A percentile compares a stretch with the other conserved stretches of the same genome.
phyloP scores from a whole-genome alignment of 768 basidiomycete species.

The Trametes villosa region DNA sequence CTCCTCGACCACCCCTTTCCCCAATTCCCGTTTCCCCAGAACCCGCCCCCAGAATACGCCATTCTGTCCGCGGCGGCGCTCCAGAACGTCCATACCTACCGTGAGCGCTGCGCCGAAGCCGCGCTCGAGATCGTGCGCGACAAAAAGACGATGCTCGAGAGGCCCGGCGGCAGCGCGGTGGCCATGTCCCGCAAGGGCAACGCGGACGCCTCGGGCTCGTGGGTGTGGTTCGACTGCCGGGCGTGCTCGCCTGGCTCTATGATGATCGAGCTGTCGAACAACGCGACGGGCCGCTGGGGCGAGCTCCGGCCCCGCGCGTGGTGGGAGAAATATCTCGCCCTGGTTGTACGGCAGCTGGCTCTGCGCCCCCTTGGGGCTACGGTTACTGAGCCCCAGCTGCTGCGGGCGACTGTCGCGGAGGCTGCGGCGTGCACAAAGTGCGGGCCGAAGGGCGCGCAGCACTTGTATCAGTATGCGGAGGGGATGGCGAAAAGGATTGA shows the following conservation, averaged over 20 bases:
- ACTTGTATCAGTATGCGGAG: neutral
- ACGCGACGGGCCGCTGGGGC: neutral
- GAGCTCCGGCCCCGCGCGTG: neutral
- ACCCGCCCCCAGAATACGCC: constrained; percentile 4
- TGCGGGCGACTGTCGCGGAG: neutral
- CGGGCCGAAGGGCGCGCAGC: neutral
- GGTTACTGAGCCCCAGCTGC: neutral
- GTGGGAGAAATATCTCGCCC: constrained; percentile 1
- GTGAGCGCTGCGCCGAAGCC: constrained; percentile 1
- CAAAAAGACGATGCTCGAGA: neutral
- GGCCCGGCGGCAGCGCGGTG: neutral
- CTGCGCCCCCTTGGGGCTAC: neutral
- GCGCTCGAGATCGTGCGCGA: neutral
- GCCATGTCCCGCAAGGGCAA: constrained; percentile 8
- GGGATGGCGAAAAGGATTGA: neutral
- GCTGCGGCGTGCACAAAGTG: constrained; percentile 1
- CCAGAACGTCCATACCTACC: neutral
- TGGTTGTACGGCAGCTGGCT: neutral
- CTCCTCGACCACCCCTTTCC: constrained; percentile 10
- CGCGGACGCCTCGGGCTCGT: neutral
- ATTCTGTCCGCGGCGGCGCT: neutral
- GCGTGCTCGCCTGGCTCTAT: neutral
- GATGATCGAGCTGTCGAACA: neutral
- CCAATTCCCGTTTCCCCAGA: neutral
- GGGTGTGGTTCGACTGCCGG: constrained; percentile 5